Base-by-base conservation (phyloP, 148 eudicot species). In the Salicornia ramosissima region DNA sequence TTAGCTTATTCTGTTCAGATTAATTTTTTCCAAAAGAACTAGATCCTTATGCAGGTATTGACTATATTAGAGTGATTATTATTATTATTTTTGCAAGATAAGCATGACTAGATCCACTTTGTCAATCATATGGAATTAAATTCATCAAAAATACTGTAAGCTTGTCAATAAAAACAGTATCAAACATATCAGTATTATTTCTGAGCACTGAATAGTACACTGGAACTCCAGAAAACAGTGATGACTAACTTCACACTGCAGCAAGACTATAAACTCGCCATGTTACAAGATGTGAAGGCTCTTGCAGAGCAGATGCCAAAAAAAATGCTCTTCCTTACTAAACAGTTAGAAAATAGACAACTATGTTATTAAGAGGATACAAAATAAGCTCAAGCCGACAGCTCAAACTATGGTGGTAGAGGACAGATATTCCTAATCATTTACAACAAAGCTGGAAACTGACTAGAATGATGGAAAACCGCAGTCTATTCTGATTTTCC, bases 381-480 rank as follows among this genome's bases (percentile, higher is more conserved):
- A 65, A 69, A 66, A 51, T 16, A 26, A 26, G 61, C 34, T 42
- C n/a, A 29, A 18, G 42, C 28, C 18, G 28, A 15, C 26, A 52
- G 60, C 64, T 62, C 33, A 53, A 50, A 43, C 61, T 61, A 51
- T 64, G 2, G 18, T 15, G n/a, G n/a, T n/a, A 60, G 12, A 28
- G 39, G 69, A 49, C 68, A 51, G 49, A 58, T 65, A 65, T 71
- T 65, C 71, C 79, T 76, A 71, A 65, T 64, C 71, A 76, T 76
- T 58, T 70, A 76, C 79, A 76, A 64, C 74, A 76, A 55, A 49
- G 51, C 69, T 42, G 51, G 50, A 64, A 52, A 24, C 21, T 26
- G 61, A 62, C 68, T 26, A 63, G 40, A 75, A 51, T 46, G 25
- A 56, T 18, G 16, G 29, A 24, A 64, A 39, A 30, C 22, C 53